phyloP scores from a whole-genome alignment of 2,329 filamentous ascomycete genomes.

The Endocalyx cinctus region DNA sequence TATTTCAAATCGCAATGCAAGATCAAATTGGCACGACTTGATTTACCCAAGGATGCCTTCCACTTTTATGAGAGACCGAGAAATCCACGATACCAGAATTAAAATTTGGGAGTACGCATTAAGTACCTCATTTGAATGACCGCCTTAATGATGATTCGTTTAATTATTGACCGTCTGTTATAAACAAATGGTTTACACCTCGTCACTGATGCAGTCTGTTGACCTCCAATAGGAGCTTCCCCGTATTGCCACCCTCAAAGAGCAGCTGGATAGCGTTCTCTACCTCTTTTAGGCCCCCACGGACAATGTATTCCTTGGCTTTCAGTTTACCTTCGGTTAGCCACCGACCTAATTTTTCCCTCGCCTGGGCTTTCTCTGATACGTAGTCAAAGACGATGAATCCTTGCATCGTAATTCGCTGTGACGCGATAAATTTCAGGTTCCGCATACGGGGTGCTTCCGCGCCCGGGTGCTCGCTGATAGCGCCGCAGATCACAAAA shows the following conservation, averaged over 20 bases:
- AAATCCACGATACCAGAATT: no score
- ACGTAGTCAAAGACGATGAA: slow-evolving; percentile 68
- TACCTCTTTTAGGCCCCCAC: slow-evolving; percentile 58
- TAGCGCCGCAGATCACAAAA: slow-evolving; percentile 65
- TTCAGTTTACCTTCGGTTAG: slow-evolving; percentile 64
- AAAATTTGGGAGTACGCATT: no score
- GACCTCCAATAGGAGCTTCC: slow-evolving; percentile 53
- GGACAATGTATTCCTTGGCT: slow-evolving; percentile 62
- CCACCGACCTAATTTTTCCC: slow-evolving; percentile 59
- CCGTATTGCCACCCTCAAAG: slow-evolving; percentile 64
- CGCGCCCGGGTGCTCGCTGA: slow-evolving; percentile 58
- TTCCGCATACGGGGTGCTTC: slow-evolving; percentile 40
- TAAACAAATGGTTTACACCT: no score
- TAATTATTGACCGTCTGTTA: no score
- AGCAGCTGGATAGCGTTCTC: slow-evolving; percentile 58
- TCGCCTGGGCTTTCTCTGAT: slow-evolving; percentile 50
- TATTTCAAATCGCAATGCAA: no score
- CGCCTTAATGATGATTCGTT: no score
- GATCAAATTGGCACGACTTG: no score
- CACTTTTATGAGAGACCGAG: no score
- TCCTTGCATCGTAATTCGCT: slow-evolving; percentile 56
- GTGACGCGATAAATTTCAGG: slow-evolving; percentile 18
- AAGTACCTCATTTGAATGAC: no score
- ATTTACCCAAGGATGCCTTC: no score
- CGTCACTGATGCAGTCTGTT: no score